Percentiles rank a stretch among this genome's conserved stretches.
phyloP scores from a whole-genome alignment of 805 yeast species.

The Yamadazyma scolyti region DNA sequence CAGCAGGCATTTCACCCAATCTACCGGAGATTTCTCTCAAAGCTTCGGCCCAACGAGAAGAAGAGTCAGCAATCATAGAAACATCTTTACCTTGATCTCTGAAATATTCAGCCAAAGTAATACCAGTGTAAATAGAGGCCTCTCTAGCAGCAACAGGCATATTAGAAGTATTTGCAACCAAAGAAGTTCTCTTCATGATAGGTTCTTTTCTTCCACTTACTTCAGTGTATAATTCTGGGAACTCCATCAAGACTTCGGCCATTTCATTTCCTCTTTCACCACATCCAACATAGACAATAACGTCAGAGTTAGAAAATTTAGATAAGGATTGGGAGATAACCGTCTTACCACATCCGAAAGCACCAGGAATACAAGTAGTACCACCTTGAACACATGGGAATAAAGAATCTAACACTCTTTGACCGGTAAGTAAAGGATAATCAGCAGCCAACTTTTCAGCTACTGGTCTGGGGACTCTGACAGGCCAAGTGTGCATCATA shows the following conservation, averaged over 20 bases:
- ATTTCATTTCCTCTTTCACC: slow-evolving; percentile 99
- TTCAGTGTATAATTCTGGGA: slow-evolving; percentile 95
- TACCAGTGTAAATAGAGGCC: slow-evolving; percentile 98
- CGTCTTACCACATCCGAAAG: slow-evolving; percentile 99
- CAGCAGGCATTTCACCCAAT: slow-evolving; percentile 99
- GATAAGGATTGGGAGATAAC: slow-evolving; percentile 97
- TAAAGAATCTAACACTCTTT: slow-evolving; percentile 94
- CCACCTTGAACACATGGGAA: slow-evolving; percentile 99
- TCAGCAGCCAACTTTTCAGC: slow-evolving; percentile 92
- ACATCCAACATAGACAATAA: slow-evolving; percentile 90
- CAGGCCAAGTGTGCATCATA: slow-evolving; percentile 99
- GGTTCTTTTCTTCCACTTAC: slow-evolving; percentile 93
- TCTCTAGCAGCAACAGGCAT: slow-evolving; percentile 99
- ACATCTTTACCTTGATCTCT: slow-evolving; percentile 99
- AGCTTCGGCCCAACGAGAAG: slow-evolving; percentile 99
- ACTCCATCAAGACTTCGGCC: slow-evolving; percentile 99
- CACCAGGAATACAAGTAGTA: slow-evolving; percentile 99
- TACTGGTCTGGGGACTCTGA: slow-evolving; percentile 98
- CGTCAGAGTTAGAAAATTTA: slow-evolving; percentile 95
- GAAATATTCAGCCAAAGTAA: slow-evolving; percentile 97
- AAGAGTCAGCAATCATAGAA: slow-evolving; percentile 99
- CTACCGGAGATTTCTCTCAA: slow-evolving; percentile 99
- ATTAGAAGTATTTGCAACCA: slow-evolving; percentile 97
- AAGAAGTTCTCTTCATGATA: slow-evolving; percentile 98
- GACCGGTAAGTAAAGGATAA: slow-evolving; percentile 95